A percentile compares a stretch with the other conserved stretches of the same genome.
These are phyloP conservation scores for Theobroma cacao DNA, from an alignment of 345 rosid genomes.

Conservation along the genomic window DNA sequence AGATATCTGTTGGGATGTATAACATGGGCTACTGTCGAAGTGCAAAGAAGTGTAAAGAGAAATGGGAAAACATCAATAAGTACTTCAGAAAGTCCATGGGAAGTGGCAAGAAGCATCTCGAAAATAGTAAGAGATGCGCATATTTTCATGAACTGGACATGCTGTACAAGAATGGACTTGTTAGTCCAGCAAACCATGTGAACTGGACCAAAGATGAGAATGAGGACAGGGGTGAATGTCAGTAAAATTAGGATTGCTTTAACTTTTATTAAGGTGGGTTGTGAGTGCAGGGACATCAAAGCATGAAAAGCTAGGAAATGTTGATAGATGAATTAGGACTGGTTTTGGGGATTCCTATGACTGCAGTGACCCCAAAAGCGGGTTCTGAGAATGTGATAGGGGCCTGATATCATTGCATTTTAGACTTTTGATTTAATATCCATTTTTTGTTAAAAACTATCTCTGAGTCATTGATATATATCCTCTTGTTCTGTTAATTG, in stretches of 20 bases:
- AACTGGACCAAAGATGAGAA: conserved; percentile 3
- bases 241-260: neutral
- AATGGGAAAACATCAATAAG: conserved; percentile 86
- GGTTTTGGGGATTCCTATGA: neutral
- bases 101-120: conserved; percentile 41
- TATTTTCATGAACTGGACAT: conserved; percentile 51
- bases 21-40: conserved; percentile 55
- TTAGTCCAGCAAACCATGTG: conserved; percentile 15
- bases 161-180: conserved; percentile 40
- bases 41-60: conserved; percentile 76
- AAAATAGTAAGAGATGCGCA: conserved; percentile 41
- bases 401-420: neutral
- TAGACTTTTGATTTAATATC: neutral
- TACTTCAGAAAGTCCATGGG: conserved; percentile 52
- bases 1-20: conserved; percentile 54
- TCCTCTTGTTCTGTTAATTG: neutral
- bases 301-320: neutral
- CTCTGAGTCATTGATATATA: neutral
- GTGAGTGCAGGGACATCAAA: neutral
- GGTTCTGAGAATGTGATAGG: neutral
- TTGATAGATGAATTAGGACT: neutral
- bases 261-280: neutral
- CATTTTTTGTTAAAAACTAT: neutral
- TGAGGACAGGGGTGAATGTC: neutral
- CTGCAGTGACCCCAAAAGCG: neutral